Conservation (phyloP, 2,329 filamentous ascomycete genomes). For the Neonectria hederae region DNA sequence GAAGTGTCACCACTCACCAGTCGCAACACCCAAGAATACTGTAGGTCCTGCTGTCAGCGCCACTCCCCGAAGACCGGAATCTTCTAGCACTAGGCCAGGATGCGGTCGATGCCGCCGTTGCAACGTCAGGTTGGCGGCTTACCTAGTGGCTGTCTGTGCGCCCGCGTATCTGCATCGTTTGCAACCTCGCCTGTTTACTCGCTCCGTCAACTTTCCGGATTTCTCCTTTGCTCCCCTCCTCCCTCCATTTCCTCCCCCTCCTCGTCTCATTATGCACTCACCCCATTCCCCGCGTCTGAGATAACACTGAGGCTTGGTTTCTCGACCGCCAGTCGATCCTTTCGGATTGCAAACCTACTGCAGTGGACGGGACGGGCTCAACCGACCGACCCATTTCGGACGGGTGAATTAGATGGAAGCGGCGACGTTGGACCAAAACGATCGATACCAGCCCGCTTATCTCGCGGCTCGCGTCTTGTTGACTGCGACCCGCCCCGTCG, state of each 20-base stretch:
- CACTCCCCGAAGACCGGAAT: slow-evolving; percentile 33
- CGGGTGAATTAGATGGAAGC: slow-evolving; percentile 8
- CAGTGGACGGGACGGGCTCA: neutral
- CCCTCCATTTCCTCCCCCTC: neutral
- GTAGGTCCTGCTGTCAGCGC: neutral
- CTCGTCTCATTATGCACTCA: neutral
- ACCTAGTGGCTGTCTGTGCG: slow-evolving; percentile 18
- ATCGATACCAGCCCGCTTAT: slow-evolving; percentile 26
- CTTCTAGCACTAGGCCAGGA: slow-evolving; percentile 31
- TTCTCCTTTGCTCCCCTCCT: slow-evolving; percentile 6
- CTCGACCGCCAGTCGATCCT: neutral
- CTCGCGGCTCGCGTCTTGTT: slow-evolving; percentile 30
- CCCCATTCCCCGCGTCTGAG: neutral
- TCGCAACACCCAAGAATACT: neutral
- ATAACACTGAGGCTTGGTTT: neutral
- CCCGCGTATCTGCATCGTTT: slow-evolving; percentile 20
- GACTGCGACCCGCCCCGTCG: slow-evolving; percentile 27
- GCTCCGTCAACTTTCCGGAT: slow-evolving; percentile 10
- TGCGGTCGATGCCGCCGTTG: slow-evolving; percentile 16
- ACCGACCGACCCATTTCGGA: neutral
- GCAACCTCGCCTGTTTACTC: slow-evolving; percentile 17
- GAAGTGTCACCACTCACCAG: slow-evolving; percentile 10
- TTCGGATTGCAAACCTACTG: neutral
- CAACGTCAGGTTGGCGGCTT: slow-evolving; percentile 26
- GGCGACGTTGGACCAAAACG: neutral